Evolutionary conservation across 768 basidiomycete genomes (phyloP).

Genomic region (Porphyrellus cyaneotinctus): DNA sequence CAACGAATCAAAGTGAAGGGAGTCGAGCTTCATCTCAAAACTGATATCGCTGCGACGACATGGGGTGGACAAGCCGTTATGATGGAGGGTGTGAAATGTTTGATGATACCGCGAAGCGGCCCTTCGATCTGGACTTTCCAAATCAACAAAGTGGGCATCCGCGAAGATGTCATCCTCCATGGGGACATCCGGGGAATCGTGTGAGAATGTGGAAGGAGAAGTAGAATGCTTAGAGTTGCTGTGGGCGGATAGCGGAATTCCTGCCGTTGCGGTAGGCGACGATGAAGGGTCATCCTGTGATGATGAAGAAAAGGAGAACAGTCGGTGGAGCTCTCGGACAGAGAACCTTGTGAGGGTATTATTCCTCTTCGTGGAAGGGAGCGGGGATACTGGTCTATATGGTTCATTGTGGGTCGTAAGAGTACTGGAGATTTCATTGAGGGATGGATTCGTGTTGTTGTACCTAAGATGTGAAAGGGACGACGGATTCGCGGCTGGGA

Average conservation of each 20-base stretch:
- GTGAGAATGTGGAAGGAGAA: conserved; percentile 14
- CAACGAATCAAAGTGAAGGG: conserved; percentile 67
- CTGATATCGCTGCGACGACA: conserved; percentile 37
- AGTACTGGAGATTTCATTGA: conserved; percentile 13
- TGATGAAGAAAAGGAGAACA: conserved; percentile 29
- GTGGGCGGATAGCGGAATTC: not conserved
- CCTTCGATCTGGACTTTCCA: conserved; percentile 20
- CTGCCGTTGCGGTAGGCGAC: not conserved
- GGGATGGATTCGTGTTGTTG: conserved; percentile 27
- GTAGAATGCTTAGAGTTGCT: conserved; percentile 2
- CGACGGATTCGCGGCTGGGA: conserved; percentile 5
- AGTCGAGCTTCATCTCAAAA: conserved; percentile 66
- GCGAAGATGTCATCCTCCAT: conserved; percentile 15
- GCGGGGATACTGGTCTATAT: conserved; percentile 32
- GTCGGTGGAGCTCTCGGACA: conserved; percentile 34
- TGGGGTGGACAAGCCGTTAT: not conserved
- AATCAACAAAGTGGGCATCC: conserved; percentile 16
- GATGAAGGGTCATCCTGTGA: conserved; percentile 9
- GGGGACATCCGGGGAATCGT: conserved; percentile 15
- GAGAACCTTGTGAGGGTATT: conserved; percentile 30
- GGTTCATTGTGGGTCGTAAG: conserved; percentile 8
- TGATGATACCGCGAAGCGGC: conserved; percentile 3
- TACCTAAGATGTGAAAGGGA: conserved; percentile 7
- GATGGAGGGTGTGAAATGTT: not conserved
- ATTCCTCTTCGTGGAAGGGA: conserved; percentile 30